Evolutionary conservation across 306 rosid genomes (phyloP), one percentile per base, ranked within the genome.

Genomic region (Lablab purpureus): DNA sequence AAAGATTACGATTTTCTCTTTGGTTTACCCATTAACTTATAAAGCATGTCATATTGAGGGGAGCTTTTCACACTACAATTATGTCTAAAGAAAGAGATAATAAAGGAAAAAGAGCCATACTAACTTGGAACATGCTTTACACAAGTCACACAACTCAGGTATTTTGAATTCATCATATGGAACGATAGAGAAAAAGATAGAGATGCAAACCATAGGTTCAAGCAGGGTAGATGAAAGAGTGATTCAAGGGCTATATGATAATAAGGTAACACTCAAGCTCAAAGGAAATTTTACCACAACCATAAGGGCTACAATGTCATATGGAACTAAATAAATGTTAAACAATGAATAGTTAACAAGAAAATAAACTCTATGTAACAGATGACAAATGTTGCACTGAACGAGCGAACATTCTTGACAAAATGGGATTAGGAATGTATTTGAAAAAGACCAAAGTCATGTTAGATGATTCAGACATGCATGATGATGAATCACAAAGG

Each of bases 51-150:
- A 25, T 58, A 60, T 13, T 60, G 67, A 6, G 10, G 10, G 41
- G 41, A 28, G 41, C 65, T 25, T 58, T 37, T 25, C 65, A 58
- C 36, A 25, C 65, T 58, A 58, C 65, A 58, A 58, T 58, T 58
- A 58, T 58, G 65, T 58, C 12, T 18, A 52, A 19, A 18, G 27
- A 19, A 7, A 19, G 59, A 19, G 59, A 52, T 15, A 13, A 15
- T 18, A 17, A 17, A 12, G n/a, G n/a, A 12, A 47, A 25, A 13
- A 58, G 30, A 19, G 64, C 64, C n/a, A 3, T 11, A 58, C 36
- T 58, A 23, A 58, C 37, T 58, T 23, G 65, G 65, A 56, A 25
- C 66, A 6, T 55, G 27, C 30, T 55, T 55, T 55, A 22, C 62
- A 55, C 62, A 55, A 10, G 62, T 55, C 15, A 55, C 32, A 55